A percentile compares a stretch with the other conserved stretches of the same genome.
Evolutionary conservation across 2,329 filamentous ascomycete genomes (phyloP).

Genomic region (Cordyceps farinosa): DNA sequence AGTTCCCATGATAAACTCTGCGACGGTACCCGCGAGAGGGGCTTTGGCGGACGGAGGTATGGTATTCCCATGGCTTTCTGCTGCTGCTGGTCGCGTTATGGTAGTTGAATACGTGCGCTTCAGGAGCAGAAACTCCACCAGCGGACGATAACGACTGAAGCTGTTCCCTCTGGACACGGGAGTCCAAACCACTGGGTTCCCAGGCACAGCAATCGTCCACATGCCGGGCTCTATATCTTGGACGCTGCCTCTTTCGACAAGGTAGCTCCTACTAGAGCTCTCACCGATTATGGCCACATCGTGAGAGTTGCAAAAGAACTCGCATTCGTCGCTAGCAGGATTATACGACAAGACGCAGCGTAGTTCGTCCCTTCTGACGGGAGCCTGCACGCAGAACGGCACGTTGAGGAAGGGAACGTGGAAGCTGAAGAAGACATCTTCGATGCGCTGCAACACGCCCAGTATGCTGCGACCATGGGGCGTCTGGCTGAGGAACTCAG

Average conservation of each 20-base stretch:
- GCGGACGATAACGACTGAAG: neutral
- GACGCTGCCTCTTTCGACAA: neutral
- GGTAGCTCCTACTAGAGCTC: neutral
- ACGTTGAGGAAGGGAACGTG: neutral
- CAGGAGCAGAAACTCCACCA: slow-evolving; percentile 11
- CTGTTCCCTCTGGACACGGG: too few relatives aligned
- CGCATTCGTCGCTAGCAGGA: slow-evolving; percentile 4
- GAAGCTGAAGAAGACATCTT: slow-evolving; percentile 2
- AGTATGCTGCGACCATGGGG: slow-evolving; percentile 10
- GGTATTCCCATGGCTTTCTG: neutral
- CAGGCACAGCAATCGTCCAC: slow-evolving; percentile 7
- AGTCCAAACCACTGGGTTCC: neutral
- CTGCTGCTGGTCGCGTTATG: neutral
- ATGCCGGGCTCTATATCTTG: slow-evolving; percentile 6
- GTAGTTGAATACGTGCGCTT: neutral
- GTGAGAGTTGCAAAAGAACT: slow-evolving; percentile 9
- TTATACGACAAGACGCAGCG: slow-evolving; percentile 2
- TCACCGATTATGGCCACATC: neutral
- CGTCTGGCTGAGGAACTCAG: slow-evolving; percentile 4
- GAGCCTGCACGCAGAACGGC: neutral
- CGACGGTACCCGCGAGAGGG: neutral
- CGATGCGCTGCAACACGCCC: slow-evolving; percentile 3
- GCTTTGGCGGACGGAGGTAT: neutral
- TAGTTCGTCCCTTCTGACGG: neutral
- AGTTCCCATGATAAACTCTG: slow-evolving; percentile 12